These are phyloP conservation scores for Hordeum vulgare DNA, from an alignment of 176 grass and related monocot genomes.

Conservation along the genomic window MorexV3_pseudomolecules_assembly NC_058522.1:547256453-547256952, in stretches of 20 bases:
- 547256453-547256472: slow-evolving; percentile 61
- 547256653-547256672: neutral
- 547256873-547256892: too few species aligned
- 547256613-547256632: neutral
- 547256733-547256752: neutral
- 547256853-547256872: too few species aligned
- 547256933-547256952: too few species aligned
- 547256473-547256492: slow-evolving; percentile 10
- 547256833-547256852: too few species aligned
- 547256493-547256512: slow-evolving; percentile 42
- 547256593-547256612: neutral
- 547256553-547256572: neutral
- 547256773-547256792: neutral
- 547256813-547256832: too few species aligned
- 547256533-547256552: slow-evolving; percentile 11
- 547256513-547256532: slow-evolving; percentile 28
- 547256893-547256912: too few species aligned
- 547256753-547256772: neutral
- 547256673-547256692: neutral
- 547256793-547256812: neutral
- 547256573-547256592: neutral
- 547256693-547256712: neutral
- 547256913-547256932: too few species aligned
- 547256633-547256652: neutral
- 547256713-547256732: neutral